A percentile compares a stretch with the other conserved stretches of the same genome.
Conservation (phyloP, 805 yeast genomes). For the Maudiozyma bulderi region DNA sequence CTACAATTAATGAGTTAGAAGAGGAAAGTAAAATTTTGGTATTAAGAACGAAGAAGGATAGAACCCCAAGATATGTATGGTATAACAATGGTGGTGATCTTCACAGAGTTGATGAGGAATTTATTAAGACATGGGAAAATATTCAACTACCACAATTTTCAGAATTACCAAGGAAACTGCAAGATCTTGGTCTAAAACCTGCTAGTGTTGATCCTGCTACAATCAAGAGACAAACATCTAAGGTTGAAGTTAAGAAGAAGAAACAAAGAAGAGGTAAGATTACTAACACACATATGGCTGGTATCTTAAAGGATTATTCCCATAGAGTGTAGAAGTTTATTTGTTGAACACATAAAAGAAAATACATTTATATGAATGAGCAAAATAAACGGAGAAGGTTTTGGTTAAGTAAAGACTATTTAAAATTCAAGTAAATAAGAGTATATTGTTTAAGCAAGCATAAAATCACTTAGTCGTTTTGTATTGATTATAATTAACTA, state of each 20-base stretch:
- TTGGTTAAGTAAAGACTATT: background rate
- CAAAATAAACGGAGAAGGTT: background rate
- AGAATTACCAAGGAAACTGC: slow-evolving; percentile 67
- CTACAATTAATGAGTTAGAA: slow-evolving; percentile 71
- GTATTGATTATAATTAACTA: no score
- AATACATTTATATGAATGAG: background rate
- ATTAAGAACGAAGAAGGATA: slow-evolving; percentile 84
- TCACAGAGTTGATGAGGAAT: slow-evolving; percentile 61
- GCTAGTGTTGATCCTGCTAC: slow-evolving; percentile 96
- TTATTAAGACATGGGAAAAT: slow-evolving; percentile 69
- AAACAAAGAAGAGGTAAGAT: slow-evolving; percentile 88
- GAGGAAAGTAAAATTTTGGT: slow-evolving; percentile 69
- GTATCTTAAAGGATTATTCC: slow-evolving; percentile 78
- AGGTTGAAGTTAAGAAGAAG: slow-evolving; percentile 68
- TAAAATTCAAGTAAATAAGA: no score
- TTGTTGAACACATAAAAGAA: background rate
- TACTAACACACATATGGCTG: slow-evolving; percentile 94
- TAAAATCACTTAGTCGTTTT: no score
- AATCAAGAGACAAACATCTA: slow-evolving; percentile 52
- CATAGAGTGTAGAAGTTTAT: slow-evolving; percentile 21
- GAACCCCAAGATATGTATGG: slow-evolving; percentile 89
- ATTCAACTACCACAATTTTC: slow-evolving; percentile 75
- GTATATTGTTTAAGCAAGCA: no score
- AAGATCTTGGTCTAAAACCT: slow-evolving; percentile 85
- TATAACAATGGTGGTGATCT: slow-evolving; percentile 71